Base-by-base conservation (phyloP, 2,329 filamentous ascomycete genomes). In the Claviceps cyperi region DNA sequence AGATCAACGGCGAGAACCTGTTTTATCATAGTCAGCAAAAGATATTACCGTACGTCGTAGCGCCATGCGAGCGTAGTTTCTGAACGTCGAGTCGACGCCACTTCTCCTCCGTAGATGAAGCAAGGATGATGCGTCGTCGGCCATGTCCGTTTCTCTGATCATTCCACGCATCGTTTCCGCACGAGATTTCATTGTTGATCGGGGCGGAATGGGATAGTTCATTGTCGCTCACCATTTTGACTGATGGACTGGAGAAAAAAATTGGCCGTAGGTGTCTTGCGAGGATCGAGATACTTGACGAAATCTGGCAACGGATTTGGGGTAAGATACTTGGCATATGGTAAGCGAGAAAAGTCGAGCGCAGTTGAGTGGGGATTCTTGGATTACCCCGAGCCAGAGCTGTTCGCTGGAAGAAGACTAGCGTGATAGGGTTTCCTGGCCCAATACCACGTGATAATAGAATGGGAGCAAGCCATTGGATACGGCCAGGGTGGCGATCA, bases 1-100 rank as follows among this genome's bases (percentile, higher is more conserved):
- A 98, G 90, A 82, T 98, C 92, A 81, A 97, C 87, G 75, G 92
- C 92, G 85, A 98, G 89, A 94, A 97, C 91, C 92, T 97, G 70
- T 61, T 55, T 45, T 47, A 53, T 55, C 60, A 61, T 58, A 53
- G 69, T 81, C 69, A 81, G 76, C 71, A 69, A 49, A 45, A 50
- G 32, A 19, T 44, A 43, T 50, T 50, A 38, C 54, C 36, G 40
- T 22, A 5, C 17, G 17, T 17, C 11, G 13, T 17, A 32, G 21
- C 22, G 15, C 7, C 37, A 22, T 39, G 38, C n/a, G 21, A 19
- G 32, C 7, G 17, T 21, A 17, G 28, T 46, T 41, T 36, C 22
- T 47, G 47, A 35, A 36, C 40, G 24, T 50, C 48, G n/a, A 51
- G 51, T 47, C 52, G 50, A 54, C 55, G 56, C 48, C 54, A 53